Percentiles rank a stretch among this genome's conserved stretches.
Evolutionary conservation across 768 basidiomycete genomes (phyloP).

Genomic region (Termitomyces sp.): DNA sequence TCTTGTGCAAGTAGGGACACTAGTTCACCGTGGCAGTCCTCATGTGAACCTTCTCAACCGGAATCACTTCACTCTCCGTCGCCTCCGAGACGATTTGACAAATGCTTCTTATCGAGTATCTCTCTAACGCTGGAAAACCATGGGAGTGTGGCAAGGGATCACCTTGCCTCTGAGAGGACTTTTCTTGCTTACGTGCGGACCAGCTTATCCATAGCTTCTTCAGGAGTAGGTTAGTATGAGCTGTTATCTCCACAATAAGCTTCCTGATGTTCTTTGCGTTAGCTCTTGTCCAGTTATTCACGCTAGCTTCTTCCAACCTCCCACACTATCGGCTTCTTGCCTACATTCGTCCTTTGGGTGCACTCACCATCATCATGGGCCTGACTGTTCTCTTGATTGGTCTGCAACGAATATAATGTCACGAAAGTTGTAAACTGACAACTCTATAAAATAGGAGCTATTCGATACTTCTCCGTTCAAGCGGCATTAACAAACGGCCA

Average conservation of each 20-base stretch:
- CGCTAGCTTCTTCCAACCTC: conserved; percentile 13
- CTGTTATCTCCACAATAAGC: neutral
- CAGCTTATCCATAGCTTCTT: conserved; percentile 43
- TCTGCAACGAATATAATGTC: neutral
- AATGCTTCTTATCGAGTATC: conserved; percentile 1
- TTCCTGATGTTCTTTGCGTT: neutral
- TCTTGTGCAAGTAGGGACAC: neutral
- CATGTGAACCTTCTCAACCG: neutral
- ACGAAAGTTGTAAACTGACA: neutral
- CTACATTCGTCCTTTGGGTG: conserved; percentile 18
- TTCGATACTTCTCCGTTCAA: conserved; percentile 18
- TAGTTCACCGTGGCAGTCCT: neutral
- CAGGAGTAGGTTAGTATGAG: conserved; percentile 32
- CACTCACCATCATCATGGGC: conserved; percentile 15
- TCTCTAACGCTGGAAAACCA: conserved; percentile 34
- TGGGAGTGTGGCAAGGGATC: conserved; percentile 48
- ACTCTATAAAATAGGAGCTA: conserved; percentile 5
- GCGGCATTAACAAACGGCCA: conserved; percentile 17
- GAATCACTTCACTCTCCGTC: neutral
- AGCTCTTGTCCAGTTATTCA: conserved; percentile 20
- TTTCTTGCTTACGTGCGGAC: conserved; percentile 51
- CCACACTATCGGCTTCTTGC: conserved; percentile 13
- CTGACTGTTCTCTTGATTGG: conserved; percentile 16
- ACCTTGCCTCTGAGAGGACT: conserved; percentile 46
- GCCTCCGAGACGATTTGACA: neutral